Evolutionary conservation across 2,329 filamentous ascomycete genomes (phyloP).

Genomic region (Xylaria polymorpha): DNA sequence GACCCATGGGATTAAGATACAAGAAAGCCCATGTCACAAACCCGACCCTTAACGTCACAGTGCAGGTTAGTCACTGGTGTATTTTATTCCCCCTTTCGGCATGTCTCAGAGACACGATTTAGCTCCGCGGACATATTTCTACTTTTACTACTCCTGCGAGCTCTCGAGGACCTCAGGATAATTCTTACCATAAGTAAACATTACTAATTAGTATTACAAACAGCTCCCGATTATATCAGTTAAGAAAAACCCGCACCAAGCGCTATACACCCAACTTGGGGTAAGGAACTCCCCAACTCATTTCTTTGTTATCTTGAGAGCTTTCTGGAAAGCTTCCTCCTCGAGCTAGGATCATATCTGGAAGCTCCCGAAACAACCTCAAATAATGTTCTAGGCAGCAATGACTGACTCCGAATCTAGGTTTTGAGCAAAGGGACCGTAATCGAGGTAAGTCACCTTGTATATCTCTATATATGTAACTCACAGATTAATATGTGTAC

Average conservation of each 20-base stretch:
- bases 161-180: no score
- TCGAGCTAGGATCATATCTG: no score
- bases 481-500: conserved; percentile 60
- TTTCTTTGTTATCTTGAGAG: not conserved
- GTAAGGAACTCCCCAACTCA: not conserved
- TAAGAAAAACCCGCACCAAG: conserved; percentile 82
- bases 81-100: not conserved
- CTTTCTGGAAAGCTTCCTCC: not conserved
- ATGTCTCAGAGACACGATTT: not conserved
- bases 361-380: not conserved
- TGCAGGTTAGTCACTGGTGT: not conserved
- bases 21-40: conserved; percentile 82
- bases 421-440: conserved; percentile 73
- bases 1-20: conserved; percentile 67
- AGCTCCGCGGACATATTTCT: not conserved
- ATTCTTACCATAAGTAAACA: no score
- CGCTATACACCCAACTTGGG: conserved; percentile 69
- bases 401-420: not conserved
- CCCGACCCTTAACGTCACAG: conserved; percentile 60
- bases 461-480: not conserved
- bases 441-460: conserved; percentile 68
- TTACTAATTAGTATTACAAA: not conserved
- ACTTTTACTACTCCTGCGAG: not conserved
- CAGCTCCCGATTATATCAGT: conserved; percentile 64
- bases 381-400: no score